Evolutionary conservation across 208 protist species (phyloP).

Genomic region (Vickermania spadyakhi): DNA sequence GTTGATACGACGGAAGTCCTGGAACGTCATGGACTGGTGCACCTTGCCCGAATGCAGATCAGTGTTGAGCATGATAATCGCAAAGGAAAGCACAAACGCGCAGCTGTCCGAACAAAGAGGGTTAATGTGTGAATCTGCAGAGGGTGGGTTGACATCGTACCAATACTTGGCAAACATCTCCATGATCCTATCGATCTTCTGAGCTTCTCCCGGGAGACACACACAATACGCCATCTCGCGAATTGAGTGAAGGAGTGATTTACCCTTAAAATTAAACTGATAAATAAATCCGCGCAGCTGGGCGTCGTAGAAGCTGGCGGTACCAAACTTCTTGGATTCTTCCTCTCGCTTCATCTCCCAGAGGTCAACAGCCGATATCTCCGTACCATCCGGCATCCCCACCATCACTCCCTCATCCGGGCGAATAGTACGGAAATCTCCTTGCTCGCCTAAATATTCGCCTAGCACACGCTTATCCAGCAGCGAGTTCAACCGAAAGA

Average conservation of each 20-base stretch:
- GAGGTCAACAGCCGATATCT: slow-evolving; percentile 1
- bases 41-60: slow-evolving; percentile 95
- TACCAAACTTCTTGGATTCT: slow-evolving; percentile 33
- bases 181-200: slow-evolving; percentile 93
- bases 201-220: slow-evolving; percentile 86
- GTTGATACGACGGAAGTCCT: slow-evolving; percentile 94
- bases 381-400: not conserved
- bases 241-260: slow-evolving; percentile 64
- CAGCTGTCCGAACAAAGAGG: slow-evolving; percentile 72
- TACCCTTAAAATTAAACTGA: slow-evolving; percentile 70
- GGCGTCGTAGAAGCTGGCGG: slow-evolving; percentile 59
- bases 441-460: slow-evolving; percentile 83
- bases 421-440: slow-evolving; percentile 20
- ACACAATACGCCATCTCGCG: slow-evolving; percentile 80
- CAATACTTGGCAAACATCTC: slow-evolving; percentile 81
- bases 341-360: slow-evolving; percentile 21
- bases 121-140: slow-evolving; percentile 38
- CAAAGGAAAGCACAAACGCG: slow-evolving; percentile 95
- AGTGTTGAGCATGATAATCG: slow-evolving; percentile 99
- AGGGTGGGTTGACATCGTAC: slow-evolving; percentile 46
- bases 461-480: slow-evolving; percentile 83
- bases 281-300: slow-evolving; percentile 73
- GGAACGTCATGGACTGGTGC: slow-evolving; percentile 90
- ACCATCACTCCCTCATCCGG: slow-evolving; percentile 1
- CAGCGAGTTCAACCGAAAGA: slow-evolving; percentile 62